Evolutionary conservation across 306 rosid genomes (phyloP).

Genomic region (Purshia tridentata): DNA sequence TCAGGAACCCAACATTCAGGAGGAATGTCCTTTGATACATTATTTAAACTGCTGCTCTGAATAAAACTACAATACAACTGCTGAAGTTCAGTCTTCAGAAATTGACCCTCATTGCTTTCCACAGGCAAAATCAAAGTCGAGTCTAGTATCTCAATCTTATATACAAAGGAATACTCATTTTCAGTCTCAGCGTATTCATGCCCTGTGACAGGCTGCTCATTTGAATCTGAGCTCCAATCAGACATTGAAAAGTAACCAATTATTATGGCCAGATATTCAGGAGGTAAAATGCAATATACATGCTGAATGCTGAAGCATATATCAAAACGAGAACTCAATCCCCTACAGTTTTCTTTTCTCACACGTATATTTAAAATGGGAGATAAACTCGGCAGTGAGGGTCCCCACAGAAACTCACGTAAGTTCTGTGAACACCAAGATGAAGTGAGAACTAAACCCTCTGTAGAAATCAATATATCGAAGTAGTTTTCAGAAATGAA

Average conservation of each 20-base stretch:
- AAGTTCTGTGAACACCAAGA: constrained; percentile 60
- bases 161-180: constrained; percentile 44
- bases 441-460: constrained; percentile 73
- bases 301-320: constrained; percentile 71
- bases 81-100: constrained; percentile 60
- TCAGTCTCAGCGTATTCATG: constrained; percentile 35
- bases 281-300: constrained; percentile 81
- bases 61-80: constrained; percentile 62
- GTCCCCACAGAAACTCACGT: constrained; percentile 80
- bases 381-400: constrained; percentile 57
- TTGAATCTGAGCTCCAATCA: constrained; percentile 68
- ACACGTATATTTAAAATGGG: constrained; percentile 77
- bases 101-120: constrained; percentile 61
- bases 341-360: constrained; percentile 39
- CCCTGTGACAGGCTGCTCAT: constrained; percentile 33
- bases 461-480: constrained; percentile 62
- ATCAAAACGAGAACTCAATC: constrained; percentile 51
- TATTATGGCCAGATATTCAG: constrained; percentile 80
- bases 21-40: constrained; percentile 54
- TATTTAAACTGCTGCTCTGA: constrained; percentile 38
- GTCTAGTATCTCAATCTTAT: constrained; percentile 82
- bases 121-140: constrained; percentile 65
- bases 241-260: constrained; percentile 80
- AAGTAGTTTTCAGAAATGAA: constrained; percentile 50
- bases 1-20: constrained; percentile 48